Percentiles rank a stretch among this genome's conserved stretches.
Evolutionary conservation across 768 basidiomycete genomes (phyloP).

Genomic region (Suillus plorans): DNA sequence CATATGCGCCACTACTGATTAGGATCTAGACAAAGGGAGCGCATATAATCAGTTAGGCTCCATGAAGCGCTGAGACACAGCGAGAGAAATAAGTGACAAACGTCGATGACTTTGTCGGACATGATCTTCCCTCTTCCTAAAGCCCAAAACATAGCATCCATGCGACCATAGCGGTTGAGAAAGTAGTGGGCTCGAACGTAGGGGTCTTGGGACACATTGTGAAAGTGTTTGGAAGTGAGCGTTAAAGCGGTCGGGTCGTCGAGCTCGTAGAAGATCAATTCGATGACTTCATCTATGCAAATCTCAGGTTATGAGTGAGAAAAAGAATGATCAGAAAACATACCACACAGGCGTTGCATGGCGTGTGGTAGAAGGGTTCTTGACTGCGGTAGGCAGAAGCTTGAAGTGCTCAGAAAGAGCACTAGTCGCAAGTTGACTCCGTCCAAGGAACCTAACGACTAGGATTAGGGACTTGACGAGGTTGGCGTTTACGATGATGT

Average conservation of each 20-base stretch:
- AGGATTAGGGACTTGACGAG: background rate
- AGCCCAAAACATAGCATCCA: slow-evolving; percentile 75
- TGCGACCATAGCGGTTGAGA: slow-evolving; percentile 66
- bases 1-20: slow-evolving; percentile 70
- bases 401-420: background rate
- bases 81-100: slow-evolving; percentile 38
- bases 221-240: slow-evolving; percentile 55
- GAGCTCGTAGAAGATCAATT: slow-evolving; percentile 72
- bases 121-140: slow-evolving; percentile 68
- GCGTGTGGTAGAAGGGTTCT: slow-evolving; percentile 9
- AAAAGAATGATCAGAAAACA: slow-evolving; percentile 27
- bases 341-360: slow-evolving; percentile 72
- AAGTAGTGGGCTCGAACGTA: slow-evolving; percentile 81
- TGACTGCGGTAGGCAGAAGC: slow-evolving; percentile 6
- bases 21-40: slow-evolving; percentile 51
- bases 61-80: slow-evolving; percentile 14
- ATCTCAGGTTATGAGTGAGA: slow-evolving; percentile 9
- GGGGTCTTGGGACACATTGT: slow-evolving; percentile 65
- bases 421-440: slow-evolving; percentile 1
- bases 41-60: slow-evolving; percentile 26
- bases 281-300: slow-evolving; percentile 59
- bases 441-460: background rate
- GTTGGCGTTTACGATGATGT: slow-evolving; percentile 32
- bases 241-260: slow-evolving; percentile 61
- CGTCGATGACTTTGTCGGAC: slow-evolving; percentile 66